phyloP scores from a whole-genome alignment of 1,284 basidiomycete genomes.

The Papiliotrema fonsecae region DNA sequence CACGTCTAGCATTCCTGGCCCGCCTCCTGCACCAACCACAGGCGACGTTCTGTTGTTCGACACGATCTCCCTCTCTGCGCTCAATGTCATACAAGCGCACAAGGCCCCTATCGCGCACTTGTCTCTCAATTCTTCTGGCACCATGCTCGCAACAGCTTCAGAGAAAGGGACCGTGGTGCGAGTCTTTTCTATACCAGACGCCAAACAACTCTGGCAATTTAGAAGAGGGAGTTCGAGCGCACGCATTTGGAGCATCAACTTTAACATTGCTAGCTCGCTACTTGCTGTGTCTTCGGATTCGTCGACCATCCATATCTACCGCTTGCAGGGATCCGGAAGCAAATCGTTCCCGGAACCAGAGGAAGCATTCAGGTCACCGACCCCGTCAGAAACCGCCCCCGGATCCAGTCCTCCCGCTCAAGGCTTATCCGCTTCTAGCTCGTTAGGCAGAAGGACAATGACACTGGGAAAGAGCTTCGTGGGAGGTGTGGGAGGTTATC shows the following conservation, averaged over 20 bases:
- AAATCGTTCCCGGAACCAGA: neutral
- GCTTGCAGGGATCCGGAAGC: conserved; percentile 50
- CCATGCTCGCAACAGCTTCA: conserved; percentile 85
- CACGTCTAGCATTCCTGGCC: conserved; percentile 47
- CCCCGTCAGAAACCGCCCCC: conserved; percentile 26
- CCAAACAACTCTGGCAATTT: conserved; percentile 93
- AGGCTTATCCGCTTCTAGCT: conserved; percentile 27
- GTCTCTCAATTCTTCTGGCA: conserved; percentile 79
- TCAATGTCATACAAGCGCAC: conserved; percentile 96
- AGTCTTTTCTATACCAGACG: conserved; percentile 85
- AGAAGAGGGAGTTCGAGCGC: conserved; percentile 81
- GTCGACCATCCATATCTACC: conserved; percentile 97
- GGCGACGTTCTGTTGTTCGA: conserved; percentile 93
- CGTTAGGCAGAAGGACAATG: conserved; percentile 57
- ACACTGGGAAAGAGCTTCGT: conserved; percentile 75
- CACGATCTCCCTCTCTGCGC: conserved; percentile 80
- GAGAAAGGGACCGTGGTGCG: conserved; percentile 97
- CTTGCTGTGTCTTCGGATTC: conserved; percentile 87
- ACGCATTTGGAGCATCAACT: conserved; percentile 84
- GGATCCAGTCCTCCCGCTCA: conserved; percentile 7
- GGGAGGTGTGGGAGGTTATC: conserved; percentile 78
- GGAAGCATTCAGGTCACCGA: conserved; percentile 6
- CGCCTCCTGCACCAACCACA: conserved; percentile 52
- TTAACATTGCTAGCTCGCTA: conserved; percentile 77
- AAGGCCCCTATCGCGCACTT: conserved; percentile 87